These are phyloP conservation scores for Sporisorium exsertum DNA, from an alignment of 1,284 basidiomycete genomes.

Conservation along the genomic window DNA sequence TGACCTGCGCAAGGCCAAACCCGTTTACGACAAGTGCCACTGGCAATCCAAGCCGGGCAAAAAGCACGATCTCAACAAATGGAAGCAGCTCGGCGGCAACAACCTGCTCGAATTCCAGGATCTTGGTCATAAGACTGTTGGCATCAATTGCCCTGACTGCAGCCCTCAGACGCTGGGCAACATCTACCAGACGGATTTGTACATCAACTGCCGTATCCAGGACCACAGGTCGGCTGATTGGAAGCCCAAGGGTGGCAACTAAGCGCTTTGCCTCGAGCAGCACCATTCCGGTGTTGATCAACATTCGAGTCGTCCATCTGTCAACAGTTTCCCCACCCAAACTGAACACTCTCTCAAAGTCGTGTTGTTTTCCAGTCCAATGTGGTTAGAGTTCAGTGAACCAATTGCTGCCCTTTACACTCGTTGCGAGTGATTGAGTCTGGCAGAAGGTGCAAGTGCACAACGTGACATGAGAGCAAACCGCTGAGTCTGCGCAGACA, in stretches of 20 bases:
- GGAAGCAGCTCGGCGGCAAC: too few relatives aligned
- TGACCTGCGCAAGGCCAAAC: constrained; percentile 12
- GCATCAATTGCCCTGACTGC: constrained; percentile 34
- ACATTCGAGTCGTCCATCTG: background rate
- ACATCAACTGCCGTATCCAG: constrained; percentile 14
- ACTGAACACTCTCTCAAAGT: background rate
- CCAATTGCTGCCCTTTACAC: too few relatives aligned
- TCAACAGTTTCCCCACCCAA: background rate
- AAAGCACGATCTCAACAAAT: background rate
- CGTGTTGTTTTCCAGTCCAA: background rate
- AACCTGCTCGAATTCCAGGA: constrained; percentile 15
- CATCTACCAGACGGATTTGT: constrained; percentile 14
- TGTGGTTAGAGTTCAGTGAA: too few relatives aligned
- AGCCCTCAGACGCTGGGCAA: constrained; percentile 3
- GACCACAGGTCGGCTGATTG: background rate
- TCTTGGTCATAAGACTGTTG: constrained; percentile 9
- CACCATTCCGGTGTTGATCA: background rate
- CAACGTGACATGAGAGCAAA: background rate
- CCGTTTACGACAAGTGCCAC: constrained; percentile 12
- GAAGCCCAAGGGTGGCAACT: constrained; percentile 1
- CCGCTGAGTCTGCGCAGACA: background rate
- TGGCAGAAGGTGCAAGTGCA: too few relatives aligned
- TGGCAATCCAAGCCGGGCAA: background rate
- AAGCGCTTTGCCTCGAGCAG: background rate
- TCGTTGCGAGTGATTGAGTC: too few relatives aligned